Evolutionary conservation across 495 filamentous ascomycete genomes (phyloP).

Genomic region (Xylaria sp.): DNA sequence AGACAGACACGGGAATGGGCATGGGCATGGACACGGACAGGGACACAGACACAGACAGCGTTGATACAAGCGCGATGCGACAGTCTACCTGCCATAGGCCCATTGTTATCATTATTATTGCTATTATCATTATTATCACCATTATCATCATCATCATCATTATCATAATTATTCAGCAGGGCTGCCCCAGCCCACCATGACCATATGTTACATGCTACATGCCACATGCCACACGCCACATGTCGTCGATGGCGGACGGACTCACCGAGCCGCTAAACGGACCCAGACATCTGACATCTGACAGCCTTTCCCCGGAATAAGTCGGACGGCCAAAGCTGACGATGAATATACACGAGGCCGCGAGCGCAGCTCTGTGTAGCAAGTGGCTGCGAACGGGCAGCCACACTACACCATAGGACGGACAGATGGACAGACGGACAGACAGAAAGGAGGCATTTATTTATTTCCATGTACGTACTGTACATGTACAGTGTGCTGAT

Average conservation of each 20-base stretch:
- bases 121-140: too few species aligned
- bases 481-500: too few species aligned
- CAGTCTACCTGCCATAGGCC: too few species aligned
- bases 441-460: too few species aligned
- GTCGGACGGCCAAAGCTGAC: slow-evolving; percentile 9
- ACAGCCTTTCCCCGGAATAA: slow-evolving; percentile 16
- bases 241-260: neutral
- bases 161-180: slow-evolving; percentile 21
- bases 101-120: too few species aligned
- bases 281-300: slow-evolving; percentile 15
- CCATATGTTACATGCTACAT: too few species aligned
- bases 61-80: neutral
- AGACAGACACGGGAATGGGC: too few species aligned
- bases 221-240: too few species aligned
- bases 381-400: slow-evolving; percentile 23
- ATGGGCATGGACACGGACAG: too few species aligned
- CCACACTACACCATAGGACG: slow-evolving; percentile 5
- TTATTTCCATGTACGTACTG: too few species aligned
- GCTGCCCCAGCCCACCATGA: neutral
- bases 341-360: neutral
- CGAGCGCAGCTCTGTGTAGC: slow-evolving; percentile 17
- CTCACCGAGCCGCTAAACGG: slow-evolving; percentile 14
- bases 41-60: too few species aligned
- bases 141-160: too few species aligned
- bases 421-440: neutral